Conservation (phyloP, 495 filamentous ascomycete genomes). For the Aspergillus nidulans region DNA sequence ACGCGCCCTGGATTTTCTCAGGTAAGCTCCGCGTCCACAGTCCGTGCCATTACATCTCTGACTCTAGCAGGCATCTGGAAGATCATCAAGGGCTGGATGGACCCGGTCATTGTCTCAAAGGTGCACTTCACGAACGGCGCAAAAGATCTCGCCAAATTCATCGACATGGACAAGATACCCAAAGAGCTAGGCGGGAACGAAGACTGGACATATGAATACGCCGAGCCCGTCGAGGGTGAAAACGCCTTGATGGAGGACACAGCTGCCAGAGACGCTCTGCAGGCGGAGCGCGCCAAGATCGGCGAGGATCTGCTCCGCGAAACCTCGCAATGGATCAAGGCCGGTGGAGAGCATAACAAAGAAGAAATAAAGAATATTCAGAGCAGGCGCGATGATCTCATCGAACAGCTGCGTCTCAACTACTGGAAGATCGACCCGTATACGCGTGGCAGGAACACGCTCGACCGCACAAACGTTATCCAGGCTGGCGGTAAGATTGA, state of each 20-base stretch:
- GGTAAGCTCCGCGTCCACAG: slow-evolving; percentile 35
- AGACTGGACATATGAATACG: slow-evolving; percentile 74
- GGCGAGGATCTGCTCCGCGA: slow-evolving; percentile 63
- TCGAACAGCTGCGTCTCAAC: slow-evolving; percentile 59
- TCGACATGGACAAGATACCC: slow-evolving; percentile 62
- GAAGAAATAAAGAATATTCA: slow-evolving; percentile 37
- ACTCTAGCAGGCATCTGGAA: slow-evolving; percentile 61
- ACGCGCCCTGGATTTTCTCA: slow-evolving; percentile 93
- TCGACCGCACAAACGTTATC: slow-evolving; percentile 69
- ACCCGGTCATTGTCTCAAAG: slow-evolving; percentile 90
- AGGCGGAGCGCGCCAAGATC: slow-evolving; percentile 52
- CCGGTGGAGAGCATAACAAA: slow-evolving; percentile 33
- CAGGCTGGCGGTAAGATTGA: slow-evolving; percentile 57
- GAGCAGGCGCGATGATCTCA: slow-evolving; percentile 54
- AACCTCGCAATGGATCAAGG: slow-evolving; percentile 64
- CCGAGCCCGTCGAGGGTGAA: slow-evolving; percentile 69
- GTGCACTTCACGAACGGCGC: slow-evolving; percentile 84
- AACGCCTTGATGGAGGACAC: slow-evolving; percentile 66
- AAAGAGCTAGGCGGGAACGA: slow-evolving; percentile 79
- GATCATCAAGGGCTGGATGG: slow-evolving; percentile 90
- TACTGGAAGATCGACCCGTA: slow-evolving; percentile 84
- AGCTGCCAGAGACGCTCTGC: slow-evolving; percentile 53
- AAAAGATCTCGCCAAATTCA: slow-evolving; percentile 71
- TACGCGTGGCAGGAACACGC: slow-evolving; percentile 61
- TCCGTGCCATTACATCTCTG: neutral